phyloP scores from a whole-genome alignment of 2,329 filamentous ascomycete species.

The Aspergillus versicolor region DNA sequence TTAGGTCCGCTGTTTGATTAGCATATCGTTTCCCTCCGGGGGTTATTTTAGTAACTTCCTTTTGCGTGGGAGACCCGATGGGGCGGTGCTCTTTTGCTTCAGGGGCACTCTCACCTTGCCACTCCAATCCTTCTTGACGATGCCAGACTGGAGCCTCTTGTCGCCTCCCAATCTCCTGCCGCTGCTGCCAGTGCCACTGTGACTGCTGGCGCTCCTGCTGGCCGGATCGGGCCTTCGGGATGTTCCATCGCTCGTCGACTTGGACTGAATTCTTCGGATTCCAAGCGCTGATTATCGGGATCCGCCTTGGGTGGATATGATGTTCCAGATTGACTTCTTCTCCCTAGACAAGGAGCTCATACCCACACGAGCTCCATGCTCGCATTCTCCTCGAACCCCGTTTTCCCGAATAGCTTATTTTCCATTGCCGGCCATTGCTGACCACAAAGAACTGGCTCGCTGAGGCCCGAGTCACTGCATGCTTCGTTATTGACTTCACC shows the following conservation, averaged over 20 bases:
- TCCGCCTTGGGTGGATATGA: slow-evolving; percentile 21
- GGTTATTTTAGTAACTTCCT: not conserved
- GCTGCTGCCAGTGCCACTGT: not conserved
- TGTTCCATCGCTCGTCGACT: not conserved
- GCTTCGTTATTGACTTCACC: not conserved
- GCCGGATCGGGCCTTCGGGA: slow-evolving; percentile 11
- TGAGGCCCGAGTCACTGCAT: not conserved
- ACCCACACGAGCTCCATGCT: slow-evolving; percentile 18
- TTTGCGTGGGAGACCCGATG: not conserved
- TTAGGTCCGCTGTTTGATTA: not conserved
- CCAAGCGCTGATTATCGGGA: slow-evolving; percentile 17
- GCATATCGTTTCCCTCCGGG: not conserved
- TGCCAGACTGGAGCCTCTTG: not conserved
- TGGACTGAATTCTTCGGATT: not conserved
- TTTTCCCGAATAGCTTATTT: slow-evolving; percentile 4
- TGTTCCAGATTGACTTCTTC: slow-evolving; percentile 19
- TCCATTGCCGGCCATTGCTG: not conserved
- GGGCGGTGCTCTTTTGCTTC: slow-evolving; percentile 3
- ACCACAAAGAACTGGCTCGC: not conserved
- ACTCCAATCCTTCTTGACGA: not conserved
- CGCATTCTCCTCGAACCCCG: not conserved
- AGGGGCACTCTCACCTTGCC: slow-evolving; percentile 2
- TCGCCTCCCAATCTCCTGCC: not conserved
- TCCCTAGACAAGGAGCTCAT: slow-evolving; percentile 15
- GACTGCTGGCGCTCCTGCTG: slow-evolving; percentile 9